A percentile compares a stretch with the other conserved stretches of the same genome.
Conservation (phyloP, 1,139 yeast species). For the Zygoascus hellenicus region DNA sequence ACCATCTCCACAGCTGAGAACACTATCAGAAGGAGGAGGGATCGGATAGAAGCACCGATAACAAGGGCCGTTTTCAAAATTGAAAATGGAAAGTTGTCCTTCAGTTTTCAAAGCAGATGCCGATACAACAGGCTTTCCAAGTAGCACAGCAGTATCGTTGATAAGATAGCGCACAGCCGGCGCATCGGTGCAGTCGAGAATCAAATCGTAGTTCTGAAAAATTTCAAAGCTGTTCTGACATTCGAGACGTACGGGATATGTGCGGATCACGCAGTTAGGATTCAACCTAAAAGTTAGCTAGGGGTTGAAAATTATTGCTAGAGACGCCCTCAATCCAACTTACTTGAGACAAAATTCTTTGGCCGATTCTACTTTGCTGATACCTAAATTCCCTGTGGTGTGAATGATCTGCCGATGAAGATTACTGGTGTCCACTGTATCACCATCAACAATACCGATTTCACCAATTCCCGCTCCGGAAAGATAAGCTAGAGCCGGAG, state of each 20-base stretch:
- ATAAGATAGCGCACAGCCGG: conserved; percentile 83
- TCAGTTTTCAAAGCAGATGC: conserved; percentile 91
- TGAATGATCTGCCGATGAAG: conserved; percentile 88
- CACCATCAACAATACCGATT: conserved; percentile 85
- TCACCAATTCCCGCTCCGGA: conserved; percentile 73
- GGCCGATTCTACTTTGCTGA: conserved; percentile 75
- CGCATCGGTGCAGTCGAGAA: conserved; percentile 92
- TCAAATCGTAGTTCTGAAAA: conserved; percentile 58
- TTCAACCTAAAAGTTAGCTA: conserved; percentile 40
- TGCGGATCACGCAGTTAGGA: conserved; percentile 54
- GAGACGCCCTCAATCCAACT: conserved; percentile 4
- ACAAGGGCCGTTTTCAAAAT: conserved; percentile 77
- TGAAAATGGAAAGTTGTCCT: conserved; percentile 78
- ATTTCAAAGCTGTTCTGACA: conserved; percentile 59
- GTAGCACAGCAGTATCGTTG: conserved; percentile 74
- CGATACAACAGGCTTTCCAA: conserved; percentile 69
- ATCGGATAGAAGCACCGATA: conserved; percentile 88
- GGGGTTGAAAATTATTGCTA: background rate
- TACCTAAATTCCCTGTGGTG: conserved; percentile 57
- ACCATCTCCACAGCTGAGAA: conserved; percentile 85
- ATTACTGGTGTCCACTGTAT: conserved; percentile 75
- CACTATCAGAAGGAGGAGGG: conserved; percentile 83
- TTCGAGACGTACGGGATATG: conserved; percentile 49
- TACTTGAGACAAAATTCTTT: conserved; percentile 40
- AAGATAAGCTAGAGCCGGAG: conserved; percentile 81